Percentiles rank a stretch among this genome's conserved stretches.
phyloP scores from a whole-genome alignment of 2,329 filamentous ascomycete species.

The Pseudogymnoascus verrucosus region DNA sequence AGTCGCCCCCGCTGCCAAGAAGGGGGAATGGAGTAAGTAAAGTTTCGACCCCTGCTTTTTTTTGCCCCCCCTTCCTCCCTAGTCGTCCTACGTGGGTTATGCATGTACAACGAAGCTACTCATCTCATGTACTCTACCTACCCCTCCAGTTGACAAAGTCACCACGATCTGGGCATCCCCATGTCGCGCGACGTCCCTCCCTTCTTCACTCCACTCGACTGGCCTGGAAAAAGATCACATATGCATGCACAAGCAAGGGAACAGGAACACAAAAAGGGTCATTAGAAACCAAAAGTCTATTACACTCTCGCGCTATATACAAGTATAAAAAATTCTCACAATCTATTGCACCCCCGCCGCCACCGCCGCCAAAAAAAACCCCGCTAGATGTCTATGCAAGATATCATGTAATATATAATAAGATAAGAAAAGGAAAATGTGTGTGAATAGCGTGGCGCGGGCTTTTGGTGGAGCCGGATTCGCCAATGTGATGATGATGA shows the following conservation, averaged over 20 bases:
- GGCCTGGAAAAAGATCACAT: not conserved
- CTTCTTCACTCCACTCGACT: not conserved
- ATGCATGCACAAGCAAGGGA: not conserved
- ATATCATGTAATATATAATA: not conserved
- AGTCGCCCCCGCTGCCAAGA: not conserved
- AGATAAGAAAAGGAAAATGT: not conserved
- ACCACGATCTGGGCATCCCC: not conserved
- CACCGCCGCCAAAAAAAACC: not conserved
- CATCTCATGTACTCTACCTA: not conserved
- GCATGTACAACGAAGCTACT: not conserved
- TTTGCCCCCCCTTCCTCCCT: not conserved
- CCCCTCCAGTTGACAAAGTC: not conserved
- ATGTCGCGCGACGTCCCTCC: not conserved
- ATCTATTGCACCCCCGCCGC: not conserved
- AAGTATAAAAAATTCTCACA: not conserved
- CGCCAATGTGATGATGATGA: not conserved
- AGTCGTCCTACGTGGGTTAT: not conserved
- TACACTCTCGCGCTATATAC: not conserved
- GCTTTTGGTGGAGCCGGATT: not conserved
- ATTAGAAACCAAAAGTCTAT: not conserved
- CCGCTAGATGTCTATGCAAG: constrained; percentile 1
- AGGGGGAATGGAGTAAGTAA: not conserved
- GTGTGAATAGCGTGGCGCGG: not conserved
- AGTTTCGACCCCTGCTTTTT: not conserved
- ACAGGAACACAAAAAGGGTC: not conserved